Base-by-base conservation (phyloP, 2,329 filamentous ascomycete genomes). In the Aspergillus eucalypticola region DNA sequence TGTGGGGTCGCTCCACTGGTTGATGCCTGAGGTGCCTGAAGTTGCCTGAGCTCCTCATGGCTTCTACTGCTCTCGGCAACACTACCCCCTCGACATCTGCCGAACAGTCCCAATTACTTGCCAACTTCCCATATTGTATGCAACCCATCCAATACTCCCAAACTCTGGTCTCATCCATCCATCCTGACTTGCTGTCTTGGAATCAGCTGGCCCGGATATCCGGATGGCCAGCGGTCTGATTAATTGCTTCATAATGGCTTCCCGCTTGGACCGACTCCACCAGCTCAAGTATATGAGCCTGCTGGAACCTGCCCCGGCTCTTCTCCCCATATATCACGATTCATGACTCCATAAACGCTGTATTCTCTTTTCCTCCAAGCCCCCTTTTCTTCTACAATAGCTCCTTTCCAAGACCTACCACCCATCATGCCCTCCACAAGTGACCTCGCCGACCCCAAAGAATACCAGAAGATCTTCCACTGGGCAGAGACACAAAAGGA, bases 401-500 rank as follows among this genome's bases (percentile, higher is more conserved):
- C 8, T 49, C 3, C 51, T 51, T n/a, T 38, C 27, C 8, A 44
- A 25, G 38, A 10, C 21, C 23, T 23, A 53, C 27, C 50, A 51
- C 42, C 11, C 55, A 69, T 15, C 35, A 73, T 73, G 69, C 61
- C 66, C 61, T 71, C 70, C 8, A 67, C 65, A 52, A 64, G 60
- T 25, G 62, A 61, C 2, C 60, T 72, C 8, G 59, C 71, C 2
- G 69, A 72, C 55, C 69, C 72, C 49, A 39, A 70, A 44, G 79
- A 83, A 46, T 83, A 82, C 63, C 80, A 82, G 56, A 79, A 81
- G 54, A 81, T 82, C 66, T 83, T 83, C 61, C 81, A 83, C 67
- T 86, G 84, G 84, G 84, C 83, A 0, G 83, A 85, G 67, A 86
- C 84, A n/a, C 84, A 86, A 64, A 80, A 85, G 67, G 79, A 86